Evolutionary conservation across 2,329 filamentous ascomycete genomes (phyloP).

Genomic region (Hypoxylon sp.): DNA sequence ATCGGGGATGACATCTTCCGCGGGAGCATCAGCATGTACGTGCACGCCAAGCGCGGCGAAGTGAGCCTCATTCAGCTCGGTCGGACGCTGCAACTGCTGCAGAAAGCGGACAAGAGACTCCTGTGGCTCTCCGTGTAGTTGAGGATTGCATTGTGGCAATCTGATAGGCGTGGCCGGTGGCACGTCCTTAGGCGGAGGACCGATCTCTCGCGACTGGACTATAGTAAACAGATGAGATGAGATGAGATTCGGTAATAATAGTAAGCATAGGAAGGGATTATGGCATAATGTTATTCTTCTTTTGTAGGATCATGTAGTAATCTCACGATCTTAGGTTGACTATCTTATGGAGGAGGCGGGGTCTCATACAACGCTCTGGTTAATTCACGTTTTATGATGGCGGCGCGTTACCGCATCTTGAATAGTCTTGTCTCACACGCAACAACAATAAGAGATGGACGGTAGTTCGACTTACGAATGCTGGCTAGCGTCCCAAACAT

Average conservation of each 20-base stretch:
- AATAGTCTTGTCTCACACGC: slow-evolving; percentile 15
- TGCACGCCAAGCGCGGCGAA: slow-evolving; percentile 70
- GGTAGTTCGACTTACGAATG: slow-evolving; percentile 48
- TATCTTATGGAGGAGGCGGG: slow-evolving; percentile 1
- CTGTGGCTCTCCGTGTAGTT: slow-evolving; percentile 41
- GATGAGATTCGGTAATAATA: slow-evolving; percentile 28
- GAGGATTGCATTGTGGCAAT: slow-evolving; percentile 61
- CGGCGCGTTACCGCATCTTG: not conserved
- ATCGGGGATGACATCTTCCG: slow-evolving; percentile 66
- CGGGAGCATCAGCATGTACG: slow-evolving; percentile 63
- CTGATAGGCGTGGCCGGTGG: slow-evolving; percentile 68
- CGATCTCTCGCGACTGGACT: slow-evolving; percentile 45
- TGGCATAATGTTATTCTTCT: not conserved
- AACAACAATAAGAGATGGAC: slow-evolving; percentile 11
- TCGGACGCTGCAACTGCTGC: slow-evolving; percentile 66
- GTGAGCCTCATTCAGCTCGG: slow-evolving; percentile 62
- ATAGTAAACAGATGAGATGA: slow-evolving; percentile 47
- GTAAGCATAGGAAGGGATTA: not conserved
- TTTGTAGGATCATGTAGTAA: not conserved
- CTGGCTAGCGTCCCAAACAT: slow-evolving; percentile 50
- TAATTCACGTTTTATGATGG: slow-evolving; percentile 13
- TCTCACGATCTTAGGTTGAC: slow-evolving; percentile 6
- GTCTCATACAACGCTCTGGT: slow-evolving; percentile 14
- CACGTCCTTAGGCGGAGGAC: slow-evolving; percentile 61
- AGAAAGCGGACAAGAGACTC: slow-evolving; percentile 63